A percentile compares a stretch with the other conserved stretches of the same genome.
These are phyloP conservation scores for Coniosporium apollinis DNA, from an alignment of 495 filamentous ascomycete genomes.

Conservation along the genomic window DNA sequence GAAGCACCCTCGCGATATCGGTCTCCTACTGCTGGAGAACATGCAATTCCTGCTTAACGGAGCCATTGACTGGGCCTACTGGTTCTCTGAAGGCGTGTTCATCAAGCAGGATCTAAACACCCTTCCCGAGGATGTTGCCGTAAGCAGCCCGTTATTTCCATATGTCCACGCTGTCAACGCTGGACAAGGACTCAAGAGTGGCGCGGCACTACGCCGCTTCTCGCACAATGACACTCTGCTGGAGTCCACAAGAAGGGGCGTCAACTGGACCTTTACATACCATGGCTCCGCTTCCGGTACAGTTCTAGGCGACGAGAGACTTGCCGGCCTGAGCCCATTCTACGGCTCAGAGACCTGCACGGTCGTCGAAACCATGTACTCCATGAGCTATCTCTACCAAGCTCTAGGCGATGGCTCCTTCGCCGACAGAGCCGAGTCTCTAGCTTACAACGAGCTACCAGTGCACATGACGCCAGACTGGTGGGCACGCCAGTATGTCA, in stretches of 20 bases:
- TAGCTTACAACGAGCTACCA: conserved; percentile 44
- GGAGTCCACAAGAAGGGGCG: conserved; percentile 24
- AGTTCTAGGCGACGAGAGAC: conserved; percentile 19
- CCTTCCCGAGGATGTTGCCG: conserved; percentile 5
- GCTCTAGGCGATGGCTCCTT: conserved; percentile 31
- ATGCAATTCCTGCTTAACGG: conserved; percentile 28
- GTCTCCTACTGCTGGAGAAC: conserved; percentile 24
- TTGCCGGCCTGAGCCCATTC: conserved; percentile 14
- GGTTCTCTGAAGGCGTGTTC: conserved; percentile 24
- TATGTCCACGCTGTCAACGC: conserved; percentile 28
- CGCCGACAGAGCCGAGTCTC: conserved; percentile 38
- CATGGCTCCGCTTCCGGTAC: conserved; percentile 21
- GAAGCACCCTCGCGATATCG: conserved; percentile 25
- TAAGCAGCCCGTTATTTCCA: conserved; percentile 15
- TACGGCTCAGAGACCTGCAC: conserved; percentile 13
- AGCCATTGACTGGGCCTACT: conserved; percentile 28
- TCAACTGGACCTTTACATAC: conserved; percentile 33
- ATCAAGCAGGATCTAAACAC: conserved; percentile 27
- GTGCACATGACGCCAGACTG: conserved; percentile 37
- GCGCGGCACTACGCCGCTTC: conserved; percentile 26
- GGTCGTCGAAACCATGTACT: conserved; percentile 9
- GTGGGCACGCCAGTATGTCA: conserved; percentile 47
- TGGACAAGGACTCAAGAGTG: conserved; percentile 23
- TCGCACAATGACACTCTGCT: conserved; percentile 26
- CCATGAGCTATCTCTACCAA: conserved; percentile 20